phyloP scores from a whole-genome alignment of 192 early-diverging fungal genomes.

The Coemansia sp. region DNA sequence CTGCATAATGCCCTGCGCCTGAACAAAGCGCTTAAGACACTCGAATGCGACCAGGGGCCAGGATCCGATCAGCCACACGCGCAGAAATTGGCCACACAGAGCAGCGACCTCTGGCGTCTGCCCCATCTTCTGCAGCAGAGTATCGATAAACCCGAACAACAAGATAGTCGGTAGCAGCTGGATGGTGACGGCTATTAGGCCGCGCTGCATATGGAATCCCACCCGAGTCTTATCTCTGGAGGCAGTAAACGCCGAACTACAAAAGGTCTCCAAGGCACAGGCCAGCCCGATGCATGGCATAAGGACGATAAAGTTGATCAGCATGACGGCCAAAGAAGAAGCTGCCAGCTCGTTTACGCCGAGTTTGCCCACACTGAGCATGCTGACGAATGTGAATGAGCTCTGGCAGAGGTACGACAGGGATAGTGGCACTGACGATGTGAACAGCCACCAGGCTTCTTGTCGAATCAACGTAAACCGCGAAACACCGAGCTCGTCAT shows the following conservation, averaged over 20 bases:
- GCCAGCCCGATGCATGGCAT: constrained; percentile 69
- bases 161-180: constrained; percentile 34
- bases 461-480: constrained; percentile 30
- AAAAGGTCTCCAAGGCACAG: constrained; percentile 55
- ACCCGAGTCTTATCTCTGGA: constrained; percentile 50
- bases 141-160: constrained; percentile 52
- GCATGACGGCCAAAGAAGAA: constrained; percentile 70
- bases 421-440: constrained; percentile 58
- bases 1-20: constrained; percentile 93
- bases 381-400: constrained; percentile 66
- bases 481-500: constrained; percentile 30
- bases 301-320: constrained; percentile 70
- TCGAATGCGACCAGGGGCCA: constrained; percentile 83
- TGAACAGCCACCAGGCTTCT: constrained; percentile 42
- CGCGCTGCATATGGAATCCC: constrained; percentile 50
- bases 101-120: constrained; percentile 77
- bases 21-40: constrained; percentile 82
- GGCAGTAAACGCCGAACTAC: constrained; percentile 44
- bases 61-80: constrained; percentile 72
- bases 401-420: constrained; percentile 69
- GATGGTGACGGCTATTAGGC: constrained; percentile 44
- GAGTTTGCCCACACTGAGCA: constrained; percentile 68
- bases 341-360: constrained; percentile 71
- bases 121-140: constrained; percentile 68
- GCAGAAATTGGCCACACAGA: constrained; percentile 71